Evolutionary conservation across 495 filamentous ascomycete genomes (phyloP).

Genomic region (Lindgomyces ingoldianus): DNA sequence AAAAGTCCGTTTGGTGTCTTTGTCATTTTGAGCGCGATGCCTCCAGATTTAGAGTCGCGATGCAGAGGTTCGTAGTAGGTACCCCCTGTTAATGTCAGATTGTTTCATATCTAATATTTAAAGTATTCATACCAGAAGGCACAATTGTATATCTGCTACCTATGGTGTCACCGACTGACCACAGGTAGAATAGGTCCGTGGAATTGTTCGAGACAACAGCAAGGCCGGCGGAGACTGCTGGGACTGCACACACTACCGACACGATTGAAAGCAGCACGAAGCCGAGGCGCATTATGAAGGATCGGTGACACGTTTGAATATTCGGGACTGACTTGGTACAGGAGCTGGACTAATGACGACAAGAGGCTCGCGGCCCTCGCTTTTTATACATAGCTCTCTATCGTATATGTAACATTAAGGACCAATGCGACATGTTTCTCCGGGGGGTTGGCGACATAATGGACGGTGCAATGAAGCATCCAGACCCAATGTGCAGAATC

Average conservation of each 20-base stretch:
- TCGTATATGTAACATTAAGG: no score
- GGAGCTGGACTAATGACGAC: no score
- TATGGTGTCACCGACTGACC: background rate
- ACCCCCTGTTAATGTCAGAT: background rate
- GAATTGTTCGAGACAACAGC: background rate
- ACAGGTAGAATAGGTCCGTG: background rate
- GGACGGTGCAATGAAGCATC: background rate
- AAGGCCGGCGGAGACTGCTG: background rate
- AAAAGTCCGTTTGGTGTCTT: background rate
- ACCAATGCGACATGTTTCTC: no score
- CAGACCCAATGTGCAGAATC: background rate
- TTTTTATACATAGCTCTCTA: no score
- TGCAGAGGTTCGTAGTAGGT: background rate
- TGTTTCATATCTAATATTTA: background rate
- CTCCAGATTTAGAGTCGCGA: background rate
- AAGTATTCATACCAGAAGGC: background rate
- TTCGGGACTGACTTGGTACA: no score
- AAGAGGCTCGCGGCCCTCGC: no score
- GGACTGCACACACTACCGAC: background rate
- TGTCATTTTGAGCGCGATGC: background rate
- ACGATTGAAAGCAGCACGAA: background rate
- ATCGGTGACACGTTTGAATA: no score
- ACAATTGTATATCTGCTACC: background rate
- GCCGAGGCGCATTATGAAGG: no score
- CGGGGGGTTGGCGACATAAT: background rate